Evolutionary conservation across 306 rosid species (phyloP).

Genomic region (Mimosa pudica): DNA sequence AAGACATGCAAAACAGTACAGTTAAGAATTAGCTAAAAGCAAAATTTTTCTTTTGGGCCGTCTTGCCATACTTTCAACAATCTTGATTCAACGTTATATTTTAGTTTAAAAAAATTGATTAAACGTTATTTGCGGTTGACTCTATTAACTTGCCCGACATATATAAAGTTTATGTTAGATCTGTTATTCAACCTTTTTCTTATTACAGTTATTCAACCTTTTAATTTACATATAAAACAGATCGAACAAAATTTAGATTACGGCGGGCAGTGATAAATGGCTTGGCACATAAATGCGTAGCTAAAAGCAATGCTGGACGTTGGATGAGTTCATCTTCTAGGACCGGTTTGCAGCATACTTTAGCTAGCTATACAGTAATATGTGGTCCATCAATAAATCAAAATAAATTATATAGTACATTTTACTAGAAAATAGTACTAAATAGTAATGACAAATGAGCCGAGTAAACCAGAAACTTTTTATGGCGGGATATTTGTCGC

Average conservation of each 20-base stretch:
- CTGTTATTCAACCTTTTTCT: neutral
- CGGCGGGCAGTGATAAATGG: neutral
- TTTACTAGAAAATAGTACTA: too few relatives aligned
- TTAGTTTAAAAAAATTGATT: too few relatives aligned
- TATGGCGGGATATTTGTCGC: neutral
- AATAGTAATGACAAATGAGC: neutral
- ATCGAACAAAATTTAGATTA: neutral
- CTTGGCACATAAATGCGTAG: neutral
- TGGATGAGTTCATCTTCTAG: neutral
- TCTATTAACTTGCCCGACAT: neutral
- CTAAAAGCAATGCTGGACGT: neutral
- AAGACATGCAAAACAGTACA: neutral
- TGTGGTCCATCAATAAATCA: neutral
- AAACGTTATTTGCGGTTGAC: too few relatives aligned
- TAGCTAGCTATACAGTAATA: neutral
- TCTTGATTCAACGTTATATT: neutral
- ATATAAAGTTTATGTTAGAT: too few relatives aligned
- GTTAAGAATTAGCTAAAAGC: neutral
- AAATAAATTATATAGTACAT: neutral
- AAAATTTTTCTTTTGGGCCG: neutral
- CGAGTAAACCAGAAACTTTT: neutral
- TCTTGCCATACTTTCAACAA: neutral
- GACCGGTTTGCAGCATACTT: neutral
- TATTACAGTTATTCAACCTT: neutral
- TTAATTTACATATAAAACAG: neutral